Percentiles rank a stretch among this genome's conserved stretches.
phyloP scores from a whole-genome alignment of 2,329 filamentous ascomycete genomes.

The Aspergillus sp. region DNA sequence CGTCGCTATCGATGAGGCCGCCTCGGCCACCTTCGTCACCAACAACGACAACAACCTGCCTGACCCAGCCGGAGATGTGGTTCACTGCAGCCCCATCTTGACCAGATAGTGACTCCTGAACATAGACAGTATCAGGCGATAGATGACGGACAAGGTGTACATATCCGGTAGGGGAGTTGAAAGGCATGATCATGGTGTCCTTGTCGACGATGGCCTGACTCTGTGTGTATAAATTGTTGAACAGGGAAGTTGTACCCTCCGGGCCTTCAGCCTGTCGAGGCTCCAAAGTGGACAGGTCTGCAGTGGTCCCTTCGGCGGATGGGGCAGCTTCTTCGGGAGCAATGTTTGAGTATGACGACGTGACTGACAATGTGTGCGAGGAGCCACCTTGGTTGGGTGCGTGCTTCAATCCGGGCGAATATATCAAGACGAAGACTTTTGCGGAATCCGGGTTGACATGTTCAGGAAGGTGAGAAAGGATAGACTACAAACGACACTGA shows the following conservation, averaged over 20 bases:
- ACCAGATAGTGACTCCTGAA: constrained; percentile 81
- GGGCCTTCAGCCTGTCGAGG: constrained; percentile 38
- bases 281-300: constrained; percentile 47
- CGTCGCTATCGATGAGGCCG: constrained; percentile 78
- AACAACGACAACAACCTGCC: constrained; percentile 60
- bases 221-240: constrained; percentile 77
- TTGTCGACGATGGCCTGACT: constrained; percentile 78
- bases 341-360: constrained; percentile 88
- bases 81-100: constrained; percentile 70
- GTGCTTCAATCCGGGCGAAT: constrained; percentile 77
- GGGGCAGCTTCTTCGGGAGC: constrained; percentile 63
- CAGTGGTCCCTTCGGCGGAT: constrained; percentile 46
- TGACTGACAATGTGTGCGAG: constrained; percentile 61
- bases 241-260: constrained; percentile 59
- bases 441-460: constrained; percentile 70
- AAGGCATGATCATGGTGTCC: constrained; percentile 83
- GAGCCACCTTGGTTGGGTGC: constrained; percentile 37
- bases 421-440: constrained; percentile 85
- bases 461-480: constrained; percentile 83
- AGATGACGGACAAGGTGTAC: constrained; percentile 85
- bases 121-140: constrained; percentile 80
- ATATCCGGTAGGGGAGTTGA: constrained; percentile 78
- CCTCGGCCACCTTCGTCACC: constrained; percentile 62
- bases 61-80: constrained; percentile 64
- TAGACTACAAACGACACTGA: constrained; percentile 56